Base-by-base conservation (phyloP, 2,329 filamentous ascomycete genomes). In the Aschersonia sp. region DNA sequence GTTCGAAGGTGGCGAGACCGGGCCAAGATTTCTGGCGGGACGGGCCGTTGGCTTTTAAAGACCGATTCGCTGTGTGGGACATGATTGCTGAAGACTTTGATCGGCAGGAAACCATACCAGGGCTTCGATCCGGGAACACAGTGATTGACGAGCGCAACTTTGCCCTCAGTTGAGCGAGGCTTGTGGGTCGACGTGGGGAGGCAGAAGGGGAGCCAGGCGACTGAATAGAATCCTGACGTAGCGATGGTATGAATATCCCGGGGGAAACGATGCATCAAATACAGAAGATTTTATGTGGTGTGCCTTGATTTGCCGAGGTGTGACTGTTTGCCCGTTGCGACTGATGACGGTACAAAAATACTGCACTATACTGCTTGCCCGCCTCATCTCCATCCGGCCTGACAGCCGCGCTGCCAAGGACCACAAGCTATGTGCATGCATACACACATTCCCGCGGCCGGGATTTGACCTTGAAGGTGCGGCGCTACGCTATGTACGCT, bases 91-190 rank as follows among this genome's bases (percentile, higher is more conserved):
- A 57, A 32, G 68, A 69, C 46, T 55, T 72, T 35, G 51, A 57
- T 35, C 58, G 60, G 32, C 66, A 70, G 51, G 58, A 53, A 30
- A 62, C 56, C 30, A 58, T 56, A 46, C 60, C 63, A 1, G 54
- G 58, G 10, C 53, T 67, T 44, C 58, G 56, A 44, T 63, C 63
- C 10, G 66, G 66, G 1, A 60, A 65, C 50, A 68, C 66, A 10
- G 64, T 62, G 9, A 59, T 67, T 51, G 64, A 68, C 45, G 62
- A 65, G 43, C 58, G 64, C 33, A 66, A 60, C 52, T 65, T 65
- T 54, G 51, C 51, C n/a, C 49, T 57, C 41, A 49, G 33, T 30
- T 47, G 39, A 46, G 4, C 22, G 31, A 29, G 29, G 5, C 3
- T 32, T 14, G 39, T 12, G 22, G 30, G 2, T 9, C 8, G 12